Percentiles rank a stretch among this genome's conserved stretches.
Conservation (phyloP, 116 monocot species). For the Zostera marina region DNA sequence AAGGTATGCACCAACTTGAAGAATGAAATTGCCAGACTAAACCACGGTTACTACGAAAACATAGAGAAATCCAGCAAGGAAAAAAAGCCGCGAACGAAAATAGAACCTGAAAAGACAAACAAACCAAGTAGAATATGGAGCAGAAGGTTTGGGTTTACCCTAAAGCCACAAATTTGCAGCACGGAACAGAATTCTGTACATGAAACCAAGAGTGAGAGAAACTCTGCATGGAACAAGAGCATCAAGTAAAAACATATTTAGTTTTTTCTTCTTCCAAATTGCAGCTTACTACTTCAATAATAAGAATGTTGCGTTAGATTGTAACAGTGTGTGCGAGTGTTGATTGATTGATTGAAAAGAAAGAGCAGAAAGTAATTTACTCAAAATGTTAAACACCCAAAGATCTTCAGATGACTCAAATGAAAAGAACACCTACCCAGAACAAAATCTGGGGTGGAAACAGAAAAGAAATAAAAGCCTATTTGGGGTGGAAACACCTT, state of each 20-base stretch:
- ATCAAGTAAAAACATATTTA: too few relatives aligned
- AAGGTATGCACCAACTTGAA: constrained; percentile 62
- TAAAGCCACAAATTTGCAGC: constrained; percentile 76
- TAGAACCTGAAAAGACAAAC: constrained; percentile 42
- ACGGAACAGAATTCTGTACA: constrained; percentile 44
- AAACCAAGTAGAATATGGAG: constrained; percentile 17
- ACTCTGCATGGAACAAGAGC: constrained; percentile 9
- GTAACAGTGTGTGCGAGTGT: too few relatives aligned
- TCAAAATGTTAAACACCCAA: too few relatives aligned
- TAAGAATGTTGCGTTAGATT: too few relatives aligned
- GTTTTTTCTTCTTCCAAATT: too few relatives aligned
- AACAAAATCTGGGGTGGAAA: too few relatives aligned
- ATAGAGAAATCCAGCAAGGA: constrained; percentile 11
- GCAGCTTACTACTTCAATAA: too few relatives aligned
- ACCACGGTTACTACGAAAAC: too few relatives aligned
- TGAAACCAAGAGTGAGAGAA: constrained; percentile 21
- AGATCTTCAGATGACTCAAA: too few relatives aligned
- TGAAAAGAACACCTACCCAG: too few relatives aligned
- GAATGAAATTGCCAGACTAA: constrained; percentile 52
- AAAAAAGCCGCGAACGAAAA: constrained; percentile 9
- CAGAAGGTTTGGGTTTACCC: constrained; percentile 39
- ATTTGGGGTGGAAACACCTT: background rate
- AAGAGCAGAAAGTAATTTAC: too few relatives aligned
- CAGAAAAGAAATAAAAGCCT: background rate
- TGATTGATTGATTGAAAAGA: too few relatives aligned